Conservation (phyloP, 2,329 filamentous ascomycete species). For the Scedosporium apiospermum region DNA sequence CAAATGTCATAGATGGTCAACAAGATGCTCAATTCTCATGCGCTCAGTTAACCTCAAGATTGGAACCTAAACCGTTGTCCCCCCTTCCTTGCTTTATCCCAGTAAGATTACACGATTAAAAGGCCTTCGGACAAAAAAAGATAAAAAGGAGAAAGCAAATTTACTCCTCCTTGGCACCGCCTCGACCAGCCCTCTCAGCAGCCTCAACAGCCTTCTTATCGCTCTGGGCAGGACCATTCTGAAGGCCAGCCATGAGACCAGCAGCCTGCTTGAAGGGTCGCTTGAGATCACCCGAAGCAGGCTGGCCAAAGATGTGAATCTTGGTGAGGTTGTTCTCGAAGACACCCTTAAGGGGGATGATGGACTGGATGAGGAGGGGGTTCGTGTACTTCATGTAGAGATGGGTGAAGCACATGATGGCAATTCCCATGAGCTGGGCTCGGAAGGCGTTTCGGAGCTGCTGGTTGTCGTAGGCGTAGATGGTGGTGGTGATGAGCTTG, state of each 20-base stretch:
- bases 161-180: constrained; percentile 65
- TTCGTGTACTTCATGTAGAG: constrained; percentile 99
- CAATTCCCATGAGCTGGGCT: constrained; percentile 87
- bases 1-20: not conserved
- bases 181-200: constrained; percentile 64
- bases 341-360: constrained; percentile 93
- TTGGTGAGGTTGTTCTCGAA: constrained; percentile 94
- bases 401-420: constrained; percentile 99
- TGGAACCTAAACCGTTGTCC: not conserved
- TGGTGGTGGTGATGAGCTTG: constrained; percentile 92
- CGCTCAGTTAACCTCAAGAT: not conserved
- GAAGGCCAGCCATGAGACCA: constrained; percentile 74
- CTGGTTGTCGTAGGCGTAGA: constrained; percentile 85
- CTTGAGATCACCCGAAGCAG: constrained; percentile 84
- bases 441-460: constrained; percentile 81
- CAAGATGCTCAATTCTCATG: not conserved
- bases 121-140: not conserved
- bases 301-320: constrained; percentile 83
- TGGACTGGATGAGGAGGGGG: constrained; percentile 95
- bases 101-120: not conserved
- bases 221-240: constrained; percentile 68
- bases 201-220: constrained; percentile 84
- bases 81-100: not conserved
- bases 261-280: constrained; percentile 84
- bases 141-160: constrained; percentile 4